Conservation (phyloP, 2,329 filamentous ascomycete genomes). For the Emydomyces testavorans region DNA sequence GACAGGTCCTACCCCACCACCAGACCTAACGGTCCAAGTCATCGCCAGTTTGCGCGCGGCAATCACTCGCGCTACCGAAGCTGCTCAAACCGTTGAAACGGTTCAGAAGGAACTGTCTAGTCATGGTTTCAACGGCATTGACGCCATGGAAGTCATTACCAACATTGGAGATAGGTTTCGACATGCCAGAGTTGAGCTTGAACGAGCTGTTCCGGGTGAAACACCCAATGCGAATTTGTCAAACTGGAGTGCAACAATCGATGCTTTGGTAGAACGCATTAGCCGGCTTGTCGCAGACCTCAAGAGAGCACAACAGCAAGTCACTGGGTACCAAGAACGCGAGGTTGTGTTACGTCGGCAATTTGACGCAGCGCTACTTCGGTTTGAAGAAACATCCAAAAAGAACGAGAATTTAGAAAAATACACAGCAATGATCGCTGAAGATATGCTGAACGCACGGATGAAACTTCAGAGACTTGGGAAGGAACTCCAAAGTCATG, state of each 20-base stretch:
- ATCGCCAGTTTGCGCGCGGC: slow-evolving; percentile 28
- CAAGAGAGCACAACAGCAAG: slow-evolving; percentile 24
- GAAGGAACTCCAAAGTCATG: slow-evolving; percentile 31
- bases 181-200: slow-evolving; percentile 35
- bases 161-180: slow-evolving; percentile 33
- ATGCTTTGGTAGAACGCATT: slow-evolving; percentile 32
- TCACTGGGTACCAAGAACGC: slow-evolving; percentile 28
- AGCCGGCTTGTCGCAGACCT: slow-evolving; percentile 27
- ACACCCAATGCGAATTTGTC: slow-evolving; percentile 29
- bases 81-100: slow-evolving; percentile 27
- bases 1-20: slow-evolving; percentile 25
- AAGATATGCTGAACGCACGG: slow-evolving; percentile 36
- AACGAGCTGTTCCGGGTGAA: slow-evolving; percentile 36
- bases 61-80: slow-evolving; percentile 30
- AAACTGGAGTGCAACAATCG: slow-evolving; percentile 31
- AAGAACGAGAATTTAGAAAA: slow-evolving; percentile 32
- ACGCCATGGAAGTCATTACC: slow-evolving; percentile 25
- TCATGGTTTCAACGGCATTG: slow-evolving; percentile 31
- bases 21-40: slow-evolving; percentile 30
- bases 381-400: slow-evolving; percentile 29
- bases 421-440: slow-evolving; percentile 32
- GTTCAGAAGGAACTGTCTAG: slow-evolving; percentile 28
- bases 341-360: slow-evolving; percentile 35
- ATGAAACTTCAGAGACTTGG: slow-evolving; percentile 36
- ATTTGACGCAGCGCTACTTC: slow-evolving; percentile 33